Conservation (phyloP, 805 yeast species). For the Saitoella complicata region DNA sequence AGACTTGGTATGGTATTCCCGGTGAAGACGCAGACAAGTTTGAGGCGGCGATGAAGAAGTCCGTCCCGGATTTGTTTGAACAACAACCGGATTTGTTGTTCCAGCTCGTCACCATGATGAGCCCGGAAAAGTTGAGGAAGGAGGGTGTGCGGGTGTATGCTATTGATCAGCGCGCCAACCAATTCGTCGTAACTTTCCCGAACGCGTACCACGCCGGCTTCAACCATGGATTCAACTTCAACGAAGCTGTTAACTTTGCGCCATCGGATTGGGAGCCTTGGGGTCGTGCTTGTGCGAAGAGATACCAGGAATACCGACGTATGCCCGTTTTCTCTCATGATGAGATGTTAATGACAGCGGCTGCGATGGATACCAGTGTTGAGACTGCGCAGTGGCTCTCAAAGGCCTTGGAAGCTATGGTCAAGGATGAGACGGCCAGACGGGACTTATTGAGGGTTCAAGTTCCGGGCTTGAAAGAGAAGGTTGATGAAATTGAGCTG, state of each 20-base stretch:
- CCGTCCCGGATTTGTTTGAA: slow-evolving; percentile 67
- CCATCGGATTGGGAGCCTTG: slow-evolving; percentile 25
- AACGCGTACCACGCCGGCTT: slow-evolving; percentile 85
- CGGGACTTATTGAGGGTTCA: neutral
- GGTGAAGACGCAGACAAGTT: slow-evolving; percentile 45
- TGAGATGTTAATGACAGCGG: slow-evolving; percentile 15
- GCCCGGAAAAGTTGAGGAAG: slow-evolving; percentile 42
- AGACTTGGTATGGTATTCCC: slow-evolving; percentile 90
- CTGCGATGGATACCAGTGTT: slow-evolving; percentile 1
- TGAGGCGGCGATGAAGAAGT: slow-evolving; percentile 41
- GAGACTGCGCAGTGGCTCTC: slow-evolving; percentile 1
- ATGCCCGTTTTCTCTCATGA: slow-evolving; percentile 24
- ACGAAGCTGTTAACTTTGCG: slow-evolving; percentile 27
- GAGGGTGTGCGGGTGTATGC: slow-evolving; percentile 32
- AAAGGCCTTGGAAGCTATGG: neutral
- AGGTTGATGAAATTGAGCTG: neutral
- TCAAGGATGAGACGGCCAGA: neutral
- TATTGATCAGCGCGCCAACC: slow-evolving; percentile 65
- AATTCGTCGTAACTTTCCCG: slow-evolving; percentile 72
- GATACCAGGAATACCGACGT: slow-evolving; percentile 17
- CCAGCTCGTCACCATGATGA: slow-evolving; percentile 64
- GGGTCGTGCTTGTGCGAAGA: slow-evolving; percentile 18
- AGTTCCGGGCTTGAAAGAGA: neutral
- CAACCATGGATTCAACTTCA: slow-evolving; percentile 60
- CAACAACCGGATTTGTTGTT: slow-evolving; percentile 80